Base-by-base conservation (phyloP, 495 filamentous ascomycete genomes). In the Penicillium salamii region DNA sequence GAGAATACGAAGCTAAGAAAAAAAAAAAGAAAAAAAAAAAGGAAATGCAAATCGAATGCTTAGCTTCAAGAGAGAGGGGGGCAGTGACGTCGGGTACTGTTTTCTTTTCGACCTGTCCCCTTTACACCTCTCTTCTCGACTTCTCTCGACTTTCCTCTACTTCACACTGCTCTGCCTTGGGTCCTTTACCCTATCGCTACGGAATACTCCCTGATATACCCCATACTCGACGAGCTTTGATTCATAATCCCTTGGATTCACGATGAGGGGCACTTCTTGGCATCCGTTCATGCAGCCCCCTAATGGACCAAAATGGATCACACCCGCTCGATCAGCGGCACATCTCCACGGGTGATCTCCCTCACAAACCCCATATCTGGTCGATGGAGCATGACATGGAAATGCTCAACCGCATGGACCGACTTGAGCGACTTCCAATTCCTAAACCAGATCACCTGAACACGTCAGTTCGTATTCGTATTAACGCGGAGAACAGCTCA, bases 401-500 rank as follows among this genome's bases (percentile, higher is more conserved):
- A 93, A 61, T 96, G 90, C 74, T 96, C 90, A n/a, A 95, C 79
- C n/a, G 86, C 81, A 52, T 89, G 81, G 11, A 96, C 79, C 3
- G 81, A 87, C 67, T 95, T 95, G 51, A 96, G 69, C 2, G 78
- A 78, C 42, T 71, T 77, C 90, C 90, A 95, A 59, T 95, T 95
- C 75, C 86, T 90, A 73, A 95, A 95, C 90, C 90, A 96, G 36
- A 87, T 77, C 29, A 90, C 82, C 83, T 88, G 49, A 17, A 38
- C n/a, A 26, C 18, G 34, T 54, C 37, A 52, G 35, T 32, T 39
- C 19, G 7, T 26, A 13, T 6, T 18, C 42, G 24, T 29, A 46
- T 46, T 11, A 24, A 18, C 40, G 77, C 72, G n/a, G 6, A 26
- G 43, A 5, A 34, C 42, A 23, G 8, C 14, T 31, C 23, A 48